phyloP scores from a whole-genome alignment of 305 asterid species.

The Fraxinus paxiana region DNA sequence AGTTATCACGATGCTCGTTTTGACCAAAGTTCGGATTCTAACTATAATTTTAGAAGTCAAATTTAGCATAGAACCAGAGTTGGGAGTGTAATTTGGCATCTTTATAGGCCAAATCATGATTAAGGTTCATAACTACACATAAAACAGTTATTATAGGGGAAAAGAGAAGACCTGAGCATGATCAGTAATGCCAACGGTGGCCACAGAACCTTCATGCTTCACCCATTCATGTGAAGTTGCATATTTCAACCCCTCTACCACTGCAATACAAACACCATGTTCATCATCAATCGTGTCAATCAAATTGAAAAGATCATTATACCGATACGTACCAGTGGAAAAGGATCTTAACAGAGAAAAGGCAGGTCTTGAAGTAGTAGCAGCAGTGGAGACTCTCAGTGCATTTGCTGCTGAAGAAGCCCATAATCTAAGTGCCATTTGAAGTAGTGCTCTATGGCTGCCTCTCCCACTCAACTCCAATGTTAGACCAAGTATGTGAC shows the following conservation, averaged over 20 bases:
- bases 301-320: neutral
- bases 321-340: conserved; percentile 48
- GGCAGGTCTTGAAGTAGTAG: conserved; percentile 42
- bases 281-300: neutral
- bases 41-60: neutral
- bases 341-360: conserved; percentile 74
- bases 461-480: neutral
- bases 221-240: conserved; percentile 91
- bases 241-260: conserved; percentile 72
- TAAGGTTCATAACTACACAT: neutral
- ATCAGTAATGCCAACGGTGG: conserved; percentile 80
- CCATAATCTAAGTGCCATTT: conserved; percentile 88
- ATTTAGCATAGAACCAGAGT: neutral
- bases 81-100: neutral
- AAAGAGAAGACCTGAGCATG: conserved; percentile 69
- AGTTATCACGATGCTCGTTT: neutral
- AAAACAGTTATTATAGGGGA: neutral
- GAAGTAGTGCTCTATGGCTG: neutral
- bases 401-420: conserved; percentile 96
- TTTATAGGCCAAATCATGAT: neutral
- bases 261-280: conserved; percentile 29
- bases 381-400: conserved; percentile 51
- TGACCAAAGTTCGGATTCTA: neutral
- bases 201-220: conserved; percentile 81
- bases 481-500: neutral